Conservation (phyloP, 345 rosid genomes). For the Draba incana region DNA sequence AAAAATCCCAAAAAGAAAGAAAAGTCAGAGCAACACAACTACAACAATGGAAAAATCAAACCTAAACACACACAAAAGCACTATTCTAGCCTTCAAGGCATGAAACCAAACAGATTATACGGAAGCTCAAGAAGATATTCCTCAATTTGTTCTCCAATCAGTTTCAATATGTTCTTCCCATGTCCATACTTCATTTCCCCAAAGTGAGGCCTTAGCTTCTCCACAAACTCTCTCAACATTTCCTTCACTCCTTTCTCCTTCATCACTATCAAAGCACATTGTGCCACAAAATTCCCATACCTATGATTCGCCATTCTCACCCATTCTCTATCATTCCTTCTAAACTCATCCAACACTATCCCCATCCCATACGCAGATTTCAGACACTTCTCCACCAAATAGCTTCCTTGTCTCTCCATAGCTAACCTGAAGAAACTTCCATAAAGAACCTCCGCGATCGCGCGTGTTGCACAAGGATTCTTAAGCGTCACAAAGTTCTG, state of each 20-base stretch:
- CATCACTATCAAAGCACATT: constrained; percentile 26
- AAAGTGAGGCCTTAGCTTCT: constrained; percentile 28
- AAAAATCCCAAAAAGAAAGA: not conserved
- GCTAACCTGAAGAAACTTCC: constrained; percentile 13
- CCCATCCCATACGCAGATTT: not conserved
- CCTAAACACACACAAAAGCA: not conserved
- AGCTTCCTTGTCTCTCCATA: constrained; percentile 13
- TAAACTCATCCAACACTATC: constrained; percentile 22
- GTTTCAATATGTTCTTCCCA: constrained; percentile 13
- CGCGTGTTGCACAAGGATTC: not conserved
- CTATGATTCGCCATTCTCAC: constrained; percentile 16
- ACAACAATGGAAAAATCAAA: not conserved
- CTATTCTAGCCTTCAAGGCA: not conserved
- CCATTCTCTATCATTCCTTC: constrained; percentile 5
- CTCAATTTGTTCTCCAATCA: constrained; percentile 1
- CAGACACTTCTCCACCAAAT: constrained; percentile 32
- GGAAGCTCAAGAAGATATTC: not conserved
- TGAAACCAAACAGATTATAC: not conserved
- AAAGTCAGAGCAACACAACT: not conserved
- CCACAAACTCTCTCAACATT: constrained; percentile 14
- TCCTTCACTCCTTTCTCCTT: not conserved
- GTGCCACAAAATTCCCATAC: constrained; percentile 26
- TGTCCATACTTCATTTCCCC: not conserved
- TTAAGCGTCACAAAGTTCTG: constrained; percentile 22
- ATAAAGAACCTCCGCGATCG: constrained; percentile 3